Evolutionary conservation across 1,139 yeast genomes (phyloP), one percentile per base, ranked within the genome.

Genomic region (Spathaspora sp.): DNA sequence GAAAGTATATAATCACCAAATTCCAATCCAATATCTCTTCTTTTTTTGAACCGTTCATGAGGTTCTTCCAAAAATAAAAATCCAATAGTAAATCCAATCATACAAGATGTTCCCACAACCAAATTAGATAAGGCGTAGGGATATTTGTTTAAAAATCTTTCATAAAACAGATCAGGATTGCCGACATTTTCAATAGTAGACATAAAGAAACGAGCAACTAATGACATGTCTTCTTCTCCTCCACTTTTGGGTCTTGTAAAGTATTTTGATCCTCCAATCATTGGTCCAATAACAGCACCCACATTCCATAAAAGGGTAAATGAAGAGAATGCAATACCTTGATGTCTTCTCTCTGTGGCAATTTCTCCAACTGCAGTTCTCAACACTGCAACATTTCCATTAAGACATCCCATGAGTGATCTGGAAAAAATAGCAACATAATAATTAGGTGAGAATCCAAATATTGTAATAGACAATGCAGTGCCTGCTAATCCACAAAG

Each of bases 81-180:
- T 2, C 76, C 81, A 33, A 70, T 52, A 2, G 69, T 20, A 15
- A 72, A 52, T 23, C 82, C 74, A 37, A 66, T 42, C 59, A 65
- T 57, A 27, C 82, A 63, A 43, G 78, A 64, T 2, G 55, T 6
- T 4, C 81, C 74, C 16, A 82, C 82, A 2, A 78, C 80, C 8
- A 84, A 56, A 57, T 82, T 84, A 4, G 86, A 82, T 51, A 82
- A 63, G 1, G 85, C 81, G 56, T 81, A 84, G 0, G 89, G 89
- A 56, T 72, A 71, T 38, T 59, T 61, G 17, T 66, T 58, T 27
- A 78, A 67, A 47, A 80, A 60, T 10, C 46, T 46, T 16, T 66
- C 59, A 53, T 58, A 58, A 42, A 48, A 24, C 18, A 38, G 43
- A 13, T 41, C 41, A 9, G 18, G 7, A 15, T 39, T 24, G 27